Conservation (phyloP, 169 alveolate species). For the Cryptosporidium parvum region DNA sequence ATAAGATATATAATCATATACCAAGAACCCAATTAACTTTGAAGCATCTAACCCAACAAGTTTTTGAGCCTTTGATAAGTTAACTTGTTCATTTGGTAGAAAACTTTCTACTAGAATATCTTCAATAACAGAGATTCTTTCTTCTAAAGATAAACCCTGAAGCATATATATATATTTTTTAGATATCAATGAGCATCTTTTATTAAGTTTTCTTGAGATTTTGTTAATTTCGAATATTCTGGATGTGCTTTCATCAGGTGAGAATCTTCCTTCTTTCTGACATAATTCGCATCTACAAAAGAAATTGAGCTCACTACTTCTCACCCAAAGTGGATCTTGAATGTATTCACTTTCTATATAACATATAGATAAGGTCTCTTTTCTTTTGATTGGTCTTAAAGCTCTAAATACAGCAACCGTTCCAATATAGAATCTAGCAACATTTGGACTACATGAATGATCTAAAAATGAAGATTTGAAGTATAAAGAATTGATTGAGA, state of each 20-base stretch:
- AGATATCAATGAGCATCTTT: conserved; percentile 24
- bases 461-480: conserved; percentile 42
- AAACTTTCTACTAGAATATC: conserved; percentile 7
- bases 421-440: conserved; percentile 47
- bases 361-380: conserved; percentile 34
- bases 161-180: not conserved
- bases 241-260: not conserved
- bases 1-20: conserved; percentile 1
- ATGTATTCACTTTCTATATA: conserved; percentile 63
- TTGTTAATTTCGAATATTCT: not conserved
- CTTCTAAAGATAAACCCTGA: not conserved
- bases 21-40: conserved; percentile 11
- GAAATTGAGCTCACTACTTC: conserved; percentile 53
- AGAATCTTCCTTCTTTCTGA: conserved; percentile 17
- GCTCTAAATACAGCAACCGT: conserved; percentile 54
- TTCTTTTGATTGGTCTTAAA: not conserved
- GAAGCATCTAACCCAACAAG: conserved; percentile 42
- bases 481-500: conserved; percentile 9
- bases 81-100: not conserved
- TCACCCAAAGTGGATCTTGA: conserved; percentile 64
- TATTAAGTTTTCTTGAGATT: conserved; percentile 20
- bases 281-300: conserved; percentile 35
- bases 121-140: conserved; percentile 3
- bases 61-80: not conserved
- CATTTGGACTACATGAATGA: conserved; percentile 75